These are phyloP conservation scores for Dictyostelium discoideum DNA, from an alignment of 78 protist genomes.

Conservation along the genomic window dicty_2.7 NC_007090.3:3200001-3200500, in stretches of 20 bases:
- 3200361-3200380: too few relatives aligned
- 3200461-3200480: too few relatives aligned
- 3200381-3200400: too few relatives aligned
- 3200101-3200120: not conserved
- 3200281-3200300: too few relatives aligned
- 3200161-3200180: not conserved
- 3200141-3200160: not conserved
- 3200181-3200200: not conserved
- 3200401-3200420: too few relatives aligned
- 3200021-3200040: slow-evolving; percentile 13
- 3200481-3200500: too few relatives aligned
- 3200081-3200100: not conserved
- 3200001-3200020: not conserved
- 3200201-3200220: slow-evolving; percentile 4
- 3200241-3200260: not conserved
- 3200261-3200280: not conserved
- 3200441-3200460: too few relatives aligned
- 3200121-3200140: not conserved
- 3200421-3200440: too few relatives aligned
- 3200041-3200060: slow-evolving; percentile 33
- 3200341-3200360: too few relatives aligned
- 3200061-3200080: slow-evolving; percentile 26
- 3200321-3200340: too few relatives aligned
- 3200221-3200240: not conserved
- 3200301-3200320: too few relatives aligned